Evolutionary conservation across 2,329 filamentous ascomycete genomes (phyloP).

Genomic region (Neofusicoccum sp.): DNA sequence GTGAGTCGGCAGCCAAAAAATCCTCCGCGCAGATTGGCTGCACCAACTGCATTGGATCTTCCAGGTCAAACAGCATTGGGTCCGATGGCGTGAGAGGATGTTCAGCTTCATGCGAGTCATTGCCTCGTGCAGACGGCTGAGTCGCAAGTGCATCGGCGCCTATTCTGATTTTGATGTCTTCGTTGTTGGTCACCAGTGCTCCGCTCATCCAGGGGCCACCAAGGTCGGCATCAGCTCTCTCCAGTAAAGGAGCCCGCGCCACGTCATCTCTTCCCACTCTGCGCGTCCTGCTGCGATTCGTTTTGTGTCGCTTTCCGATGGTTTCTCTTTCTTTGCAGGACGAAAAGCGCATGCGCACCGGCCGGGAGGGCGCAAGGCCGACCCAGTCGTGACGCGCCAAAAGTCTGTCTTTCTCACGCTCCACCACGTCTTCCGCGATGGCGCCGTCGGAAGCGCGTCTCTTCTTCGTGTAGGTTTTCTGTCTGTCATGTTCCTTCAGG

Average conservation of each 20-base stretch:
- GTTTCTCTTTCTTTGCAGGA: conserved; percentile 28
- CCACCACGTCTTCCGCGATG: conserved; percentile 20
- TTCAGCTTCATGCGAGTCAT: conserved; percentile 1
- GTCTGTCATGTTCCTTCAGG: background rate
- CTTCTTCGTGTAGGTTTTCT: background rate
- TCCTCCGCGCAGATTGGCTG: background rate
- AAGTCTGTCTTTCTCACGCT: conserved; percentile 28
- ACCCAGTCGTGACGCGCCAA: conserved; percentile 36
- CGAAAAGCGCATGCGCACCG: conserved; percentile 29
- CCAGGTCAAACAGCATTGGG: conserved; percentile 35
- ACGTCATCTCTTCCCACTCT: background rate
- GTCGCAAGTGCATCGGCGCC: conserved; percentile 35
- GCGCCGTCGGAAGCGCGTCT: background rate
- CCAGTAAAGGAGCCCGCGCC: background rate
- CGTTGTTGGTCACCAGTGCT: conserved; percentile 19
- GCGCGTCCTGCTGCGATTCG: background rate
- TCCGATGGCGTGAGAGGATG: conserved; percentile 27
- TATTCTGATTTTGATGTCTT: conserved; percentile 36
- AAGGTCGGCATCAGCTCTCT: background rate
- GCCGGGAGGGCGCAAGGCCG: conserved; percentile 30
- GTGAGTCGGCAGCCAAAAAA: background rate
- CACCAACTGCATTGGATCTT: background rate
- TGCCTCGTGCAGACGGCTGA: conserved; percentile 19
- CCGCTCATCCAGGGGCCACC: conserved; percentile 21
- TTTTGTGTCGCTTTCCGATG: conserved; percentile 35